Conservation (phyloP, 2,329 filamentous ascomycete species). For the Venturia oleaginea region DNA sequence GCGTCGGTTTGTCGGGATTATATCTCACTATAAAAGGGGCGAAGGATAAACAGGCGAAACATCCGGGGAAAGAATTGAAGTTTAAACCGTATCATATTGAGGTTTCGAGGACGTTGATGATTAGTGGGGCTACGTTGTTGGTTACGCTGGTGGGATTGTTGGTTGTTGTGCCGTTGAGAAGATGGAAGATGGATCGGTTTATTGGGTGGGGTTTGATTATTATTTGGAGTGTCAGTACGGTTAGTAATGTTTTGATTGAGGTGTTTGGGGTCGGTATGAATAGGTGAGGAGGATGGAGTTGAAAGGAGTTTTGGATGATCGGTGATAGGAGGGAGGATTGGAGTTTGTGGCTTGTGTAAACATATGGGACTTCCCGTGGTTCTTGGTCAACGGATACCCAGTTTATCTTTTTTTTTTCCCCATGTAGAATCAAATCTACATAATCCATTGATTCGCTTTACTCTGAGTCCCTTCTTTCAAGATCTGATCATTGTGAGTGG, state of each 20-base stretch:
- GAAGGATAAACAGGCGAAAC: constrained; percentile 54
- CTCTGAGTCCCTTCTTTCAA: not conserved
- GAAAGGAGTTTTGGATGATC: not conserved
- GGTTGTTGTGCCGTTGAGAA: constrained; percentile 72
- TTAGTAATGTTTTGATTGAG: constrained; percentile 75
- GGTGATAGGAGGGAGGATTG: not conserved
- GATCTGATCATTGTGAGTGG: no score
- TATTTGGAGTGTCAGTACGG: constrained; percentile 72
- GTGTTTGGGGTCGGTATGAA: constrained; percentile 26
- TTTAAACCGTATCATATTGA: constrained; percentile 76
- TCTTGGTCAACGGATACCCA: not conserved
- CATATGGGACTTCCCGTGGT: not conserved
- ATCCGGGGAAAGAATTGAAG: constrained; percentile 53
- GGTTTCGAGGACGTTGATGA: constrained; percentile 74
- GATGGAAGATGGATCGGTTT: constrained; percentile 68
- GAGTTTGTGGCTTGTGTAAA: not conserved
- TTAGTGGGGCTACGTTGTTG: constrained; percentile 76
- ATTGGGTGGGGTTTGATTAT: constrained; percentile 71
- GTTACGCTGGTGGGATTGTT: constrained; percentile 70
- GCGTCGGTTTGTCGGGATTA: constrained; percentile 82
- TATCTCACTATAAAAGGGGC: constrained; percentile 74
- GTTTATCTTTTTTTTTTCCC: not conserved
- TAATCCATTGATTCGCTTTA: not conserved
- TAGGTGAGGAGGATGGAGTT: not conserved
- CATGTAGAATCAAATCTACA: not conserved